Evolutionary conservation across 2,329 filamentous ascomycete genomes (phyloP).

Genomic region (Aspergillus floridensis): DNA sequence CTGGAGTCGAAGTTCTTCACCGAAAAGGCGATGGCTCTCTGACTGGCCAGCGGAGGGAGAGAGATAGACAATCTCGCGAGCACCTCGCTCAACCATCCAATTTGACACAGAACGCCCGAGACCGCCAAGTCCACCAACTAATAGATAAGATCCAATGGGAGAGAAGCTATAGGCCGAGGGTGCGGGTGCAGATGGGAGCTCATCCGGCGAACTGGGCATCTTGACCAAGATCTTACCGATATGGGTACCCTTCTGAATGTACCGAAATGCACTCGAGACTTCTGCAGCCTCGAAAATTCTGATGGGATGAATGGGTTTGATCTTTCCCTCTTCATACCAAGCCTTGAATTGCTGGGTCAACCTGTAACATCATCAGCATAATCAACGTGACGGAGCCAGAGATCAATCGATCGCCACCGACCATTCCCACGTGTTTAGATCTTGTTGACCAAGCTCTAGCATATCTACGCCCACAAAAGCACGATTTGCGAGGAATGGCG

Average conservation of each 20-base stretch:
- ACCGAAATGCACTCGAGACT: slow-evolving; percentile 42
- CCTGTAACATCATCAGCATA: background rate
- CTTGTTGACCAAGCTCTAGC: slow-evolving; percentile 12
- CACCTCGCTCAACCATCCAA: slow-evolving; percentile 16
- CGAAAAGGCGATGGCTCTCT: slow-evolving; percentile 2
- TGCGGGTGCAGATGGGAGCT: background rate
- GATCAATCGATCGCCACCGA: background rate
- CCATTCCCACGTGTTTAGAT: slow-evolving; percentile 5
- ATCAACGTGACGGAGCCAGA: background rate
- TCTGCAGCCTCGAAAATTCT: slow-evolving; percentile 23
- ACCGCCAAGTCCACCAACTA: slow-evolving; percentile 17
- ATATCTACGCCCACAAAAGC: slow-evolving; percentile 25
- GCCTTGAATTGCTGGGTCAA: slow-evolving; percentile 9
- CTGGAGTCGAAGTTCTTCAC: slow-evolving; percentile 2
- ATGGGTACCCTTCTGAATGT: slow-evolving; percentile 45
- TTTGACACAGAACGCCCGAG: slow-evolving; percentile 13
- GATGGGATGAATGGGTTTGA: slow-evolving; percentile 20
- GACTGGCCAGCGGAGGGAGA: slow-evolving; percentile 5
- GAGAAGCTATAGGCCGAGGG: background rate
- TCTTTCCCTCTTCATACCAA: slow-evolving; percentile 6
- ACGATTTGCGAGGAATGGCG: slow-evolving; percentile 22
- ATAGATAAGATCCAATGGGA: slow-evolving; percentile 11
- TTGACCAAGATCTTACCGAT: slow-evolving; percentile 46
- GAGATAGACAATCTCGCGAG: slow-evolving; percentile 8
- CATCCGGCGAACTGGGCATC: slow-evolving; percentile 10